phyloP scores from a whole-genome alignment of 257 asterid genomes.

The Nicotiana sylvestris region DNA sequence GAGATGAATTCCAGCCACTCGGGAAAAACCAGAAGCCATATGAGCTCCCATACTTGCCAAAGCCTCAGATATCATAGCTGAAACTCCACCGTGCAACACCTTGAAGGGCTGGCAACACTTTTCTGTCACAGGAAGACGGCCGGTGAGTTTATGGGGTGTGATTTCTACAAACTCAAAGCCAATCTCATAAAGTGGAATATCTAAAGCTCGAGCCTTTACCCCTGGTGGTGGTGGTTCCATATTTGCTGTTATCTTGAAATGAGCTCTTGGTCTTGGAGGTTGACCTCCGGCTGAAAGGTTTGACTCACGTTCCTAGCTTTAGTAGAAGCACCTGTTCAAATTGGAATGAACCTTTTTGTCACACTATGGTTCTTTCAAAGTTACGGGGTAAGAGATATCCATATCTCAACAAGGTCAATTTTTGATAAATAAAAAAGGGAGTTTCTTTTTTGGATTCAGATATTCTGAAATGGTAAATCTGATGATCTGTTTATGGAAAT shows the following conservation, averaged over 20 bases:
- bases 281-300: not conserved
- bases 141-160: slow-evolving; percentile 54
- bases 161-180: slow-evolving; percentile 71
- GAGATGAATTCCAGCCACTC: slow-evolving; percentile 45
- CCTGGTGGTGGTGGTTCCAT: slow-evolving; percentile 7
- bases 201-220: slow-evolving; percentile 39
- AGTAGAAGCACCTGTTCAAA: not conserved
- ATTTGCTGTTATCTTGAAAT: not conserved
- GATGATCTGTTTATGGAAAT: not conserved
- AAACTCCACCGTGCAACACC: slow-evolving; percentile 47
- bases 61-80: slow-evolving; percentile 42
- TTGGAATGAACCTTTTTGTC: not conserved
- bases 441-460: not conserved
- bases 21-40: slow-evolving; percentile 30
- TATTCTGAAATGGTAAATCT: not conserved
- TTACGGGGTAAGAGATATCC: not conserved
- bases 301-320: no score
- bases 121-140: slow-evolving; percentile 48
- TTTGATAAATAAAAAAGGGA: not conserved
- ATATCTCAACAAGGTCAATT: not conserved
- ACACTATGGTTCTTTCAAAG: not conserved
- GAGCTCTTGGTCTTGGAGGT: not conserved
- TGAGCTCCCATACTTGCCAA: slow-evolving; percentile 46
- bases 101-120: slow-evolving; percentile 72
- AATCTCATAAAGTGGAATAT: slow-evolving; percentile 42